A percentile compares a stretch with the other conserved stretches of the same genome.
Conservation (phyloP, 2,329 filamentous ascomycete genomes). For the Colletotrichum abscissum region DNA sequence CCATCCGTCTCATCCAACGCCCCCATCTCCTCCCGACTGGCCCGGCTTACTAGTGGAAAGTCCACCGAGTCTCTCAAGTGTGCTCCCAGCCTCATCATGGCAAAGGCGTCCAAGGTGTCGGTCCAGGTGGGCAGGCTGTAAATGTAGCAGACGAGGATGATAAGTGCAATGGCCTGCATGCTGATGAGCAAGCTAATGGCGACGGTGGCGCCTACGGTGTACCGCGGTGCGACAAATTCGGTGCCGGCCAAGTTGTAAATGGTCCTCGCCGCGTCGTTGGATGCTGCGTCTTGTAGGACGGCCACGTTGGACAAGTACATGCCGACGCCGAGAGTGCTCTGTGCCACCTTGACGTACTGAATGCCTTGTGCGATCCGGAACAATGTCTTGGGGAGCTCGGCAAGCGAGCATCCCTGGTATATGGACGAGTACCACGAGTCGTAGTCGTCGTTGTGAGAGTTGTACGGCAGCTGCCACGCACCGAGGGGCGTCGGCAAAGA, state of each 20-base stretch:
- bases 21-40: background rate
- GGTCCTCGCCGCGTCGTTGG: conserved; percentile 30
- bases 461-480: conserved; percentile 32
- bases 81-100: conserved; percentile 30
- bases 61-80: background rate
- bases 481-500: conserved; percentile 14
- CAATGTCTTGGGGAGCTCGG: conserved; percentile 17
- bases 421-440: conserved; percentile 29
- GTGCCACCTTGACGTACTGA: conserved; percentile 18
- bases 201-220: conserved; percentile 5
- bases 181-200: conserved; percentile 26
- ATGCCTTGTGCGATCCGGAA: conserved; percentile 30
- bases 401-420: conserved; percentile 25
- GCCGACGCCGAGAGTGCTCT: conserved; percentile 32
- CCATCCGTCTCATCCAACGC: conserved; percentile 14
- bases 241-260: conserved; percentile 30
- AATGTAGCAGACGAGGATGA: conserved; percentile 28
- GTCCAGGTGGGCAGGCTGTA: conserved; percentile 35
- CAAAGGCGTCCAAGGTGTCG: conserved; percentile 28
- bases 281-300: conserved; percentile 23
- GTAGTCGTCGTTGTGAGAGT: conserved; percentile 26
- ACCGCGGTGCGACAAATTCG: conserved; percentile 12
- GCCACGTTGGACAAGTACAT: conserved; percentile 34
- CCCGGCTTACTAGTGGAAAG: conserved; percentile 4
- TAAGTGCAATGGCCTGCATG: conserved; percentile 22